Evolutionary conservation across 352 stramenopile genomes (phyloP).

Genomic region (Elongisporangium prolatum): DNA sequence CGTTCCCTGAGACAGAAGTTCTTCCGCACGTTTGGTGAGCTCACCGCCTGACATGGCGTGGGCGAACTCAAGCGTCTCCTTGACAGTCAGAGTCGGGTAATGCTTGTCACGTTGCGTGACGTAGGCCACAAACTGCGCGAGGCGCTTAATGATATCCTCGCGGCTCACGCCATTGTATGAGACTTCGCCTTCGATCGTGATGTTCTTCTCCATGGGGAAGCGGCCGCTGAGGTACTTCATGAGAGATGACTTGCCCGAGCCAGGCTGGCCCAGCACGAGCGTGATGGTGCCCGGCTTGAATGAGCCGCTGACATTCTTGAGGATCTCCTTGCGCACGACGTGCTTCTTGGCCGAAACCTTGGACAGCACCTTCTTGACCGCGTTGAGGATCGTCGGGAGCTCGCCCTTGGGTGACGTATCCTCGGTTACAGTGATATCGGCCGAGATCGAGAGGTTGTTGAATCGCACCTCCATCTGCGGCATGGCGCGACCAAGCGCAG

Average conservation of each 20-base stretch:
- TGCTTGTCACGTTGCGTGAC: constrained; percentile 37
- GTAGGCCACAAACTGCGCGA: constrained; percentile 39
- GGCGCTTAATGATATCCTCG: constrained; percentile 16
- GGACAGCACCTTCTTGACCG: constrained; percentile 25
- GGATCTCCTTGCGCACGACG: constrained; percentile 37
- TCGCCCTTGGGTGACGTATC: constrained; percentile 14
- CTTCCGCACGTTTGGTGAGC: constrained; percentile 19
- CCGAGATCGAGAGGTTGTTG: constrained; percentile 30
- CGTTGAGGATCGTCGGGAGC: constrained; percentile 40
- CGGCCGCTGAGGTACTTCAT: constrained; percentile 32
- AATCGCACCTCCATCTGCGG: constrained; percentile 44
- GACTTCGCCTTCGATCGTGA: constrained; percentile 28
- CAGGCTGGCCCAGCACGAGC: constrained; percentile 25
- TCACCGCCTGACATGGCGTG: constrained; percentile 6
- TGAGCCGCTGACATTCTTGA: constrained; percentile 39
- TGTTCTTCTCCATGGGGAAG: constrained; percentile 34
- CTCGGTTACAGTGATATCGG: constrained; percentile 18
- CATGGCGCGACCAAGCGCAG: constrained; percentile 30
- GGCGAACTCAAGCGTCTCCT: constrained; percentile 49
- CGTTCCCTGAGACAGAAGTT: constrained; percentile 13
- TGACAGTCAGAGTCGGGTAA: constrained; percentile 38
- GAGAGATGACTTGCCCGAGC: constrained; percentile 31
- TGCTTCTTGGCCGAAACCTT: constrained; percentile 32
- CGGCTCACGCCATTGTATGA: constrained; percentile 43
- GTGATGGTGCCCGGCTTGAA: constrained; percentile 39